These are phyloP conservation scores for Coemansia sp. DNA, from an alignment of 192 early-diverging fungal species.

Conservation along the genomic window DNA sequence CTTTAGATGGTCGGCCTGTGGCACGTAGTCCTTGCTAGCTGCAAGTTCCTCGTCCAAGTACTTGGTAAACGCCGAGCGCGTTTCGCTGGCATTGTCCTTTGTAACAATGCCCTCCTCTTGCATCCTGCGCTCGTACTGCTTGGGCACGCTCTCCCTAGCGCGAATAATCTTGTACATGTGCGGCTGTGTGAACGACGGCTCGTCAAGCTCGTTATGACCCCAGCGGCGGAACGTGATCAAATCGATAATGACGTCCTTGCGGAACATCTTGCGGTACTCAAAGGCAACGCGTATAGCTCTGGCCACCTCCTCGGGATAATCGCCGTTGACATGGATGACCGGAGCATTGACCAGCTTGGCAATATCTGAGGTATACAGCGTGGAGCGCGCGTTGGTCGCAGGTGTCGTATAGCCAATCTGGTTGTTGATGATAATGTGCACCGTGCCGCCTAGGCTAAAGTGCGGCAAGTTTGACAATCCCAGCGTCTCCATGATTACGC, in stretches of 20 bases:
- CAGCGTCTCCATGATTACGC: conserved; percentile 95
- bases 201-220: conserved; percentile 98
- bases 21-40: conserved; percentile 40
- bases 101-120: conserved; percentile 38
- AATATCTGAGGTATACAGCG: conserved; percentile 89
- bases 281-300: conserved; percentile 81
- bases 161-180: conserved; percentile 96
- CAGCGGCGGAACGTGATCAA: conserved; percentile 93
- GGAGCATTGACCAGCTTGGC: conserved; percentile 97
- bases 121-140: conserved; percentile 81
- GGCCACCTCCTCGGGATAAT: conserved; percentile 91
- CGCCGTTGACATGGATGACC: conserved; percentile 95
- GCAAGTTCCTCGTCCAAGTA: conserved; percentile 47
- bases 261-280: conserved; percentile 91
- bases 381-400: conserved; percentile 89
- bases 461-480: conserved; percentile 95
- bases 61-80: conserved; percentile 26
- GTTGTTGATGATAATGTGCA: conserved; percentile 99
- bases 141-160: conserved; percentile 78
- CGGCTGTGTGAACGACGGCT: conserved; percentile 97
- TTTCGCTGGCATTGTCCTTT: conserved; percentile 28
- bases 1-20: conserved; percentile 56
- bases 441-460: conserved; percentile 89
- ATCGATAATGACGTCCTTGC: conserved; percentile 94
- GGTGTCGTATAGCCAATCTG: conserved; percentile 98